Percentiles rank a stretch among this genome's conserved stretches.
phyloP scores from a whole-genome alignment of 495 filamentous ascomycete species.

The Xylaria sp. region DNA sequence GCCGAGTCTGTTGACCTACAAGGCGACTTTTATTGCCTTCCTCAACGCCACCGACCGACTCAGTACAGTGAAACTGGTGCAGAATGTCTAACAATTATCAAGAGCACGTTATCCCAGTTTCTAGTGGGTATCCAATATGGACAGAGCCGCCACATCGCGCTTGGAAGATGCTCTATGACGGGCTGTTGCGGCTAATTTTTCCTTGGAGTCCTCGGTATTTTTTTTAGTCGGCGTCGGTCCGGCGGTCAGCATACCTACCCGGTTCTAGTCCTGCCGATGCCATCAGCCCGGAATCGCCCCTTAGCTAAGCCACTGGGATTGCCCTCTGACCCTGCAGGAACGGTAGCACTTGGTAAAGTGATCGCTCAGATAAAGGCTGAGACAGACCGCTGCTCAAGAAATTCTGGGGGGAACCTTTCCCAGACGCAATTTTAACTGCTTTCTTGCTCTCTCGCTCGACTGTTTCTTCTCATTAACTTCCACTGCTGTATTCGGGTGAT shows the following conservation, averaged over 20 bases:
- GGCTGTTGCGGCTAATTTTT: background rate
- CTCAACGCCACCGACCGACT: background rate
- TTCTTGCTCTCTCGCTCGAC: background rate
- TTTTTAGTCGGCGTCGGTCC: conserved; percentile 16
- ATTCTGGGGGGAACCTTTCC: conserved; percentile 13
- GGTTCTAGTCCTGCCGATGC: conserved; percentile 21
- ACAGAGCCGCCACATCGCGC: background rate
- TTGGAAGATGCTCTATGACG: background rate
- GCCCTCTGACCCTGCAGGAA: conserved; percentile 1
- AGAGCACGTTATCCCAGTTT: background rate
- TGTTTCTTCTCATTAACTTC: background rate
- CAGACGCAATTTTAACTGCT: background rate
- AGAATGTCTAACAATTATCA: background rate
- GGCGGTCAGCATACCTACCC: conserved; percentile 19
- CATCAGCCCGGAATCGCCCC: conserved; percentile 19
- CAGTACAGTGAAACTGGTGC: background rate
- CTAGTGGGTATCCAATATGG: background rate
- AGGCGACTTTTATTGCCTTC: background rate
- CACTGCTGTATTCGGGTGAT: background rate
- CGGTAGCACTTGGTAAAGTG: conserved; percentile 1
- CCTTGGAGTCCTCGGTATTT: background rate
- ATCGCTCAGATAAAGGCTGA: conserved; percentile 10
- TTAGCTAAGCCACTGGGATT: conserved; percentile 18
- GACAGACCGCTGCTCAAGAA: background rate
- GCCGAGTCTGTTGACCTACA: conserved; percentile 4